phyloP scores from a whole-genome alignment of 2,329 filamentous ascomycete genomes.

The Diatrype stigma region DNA sequence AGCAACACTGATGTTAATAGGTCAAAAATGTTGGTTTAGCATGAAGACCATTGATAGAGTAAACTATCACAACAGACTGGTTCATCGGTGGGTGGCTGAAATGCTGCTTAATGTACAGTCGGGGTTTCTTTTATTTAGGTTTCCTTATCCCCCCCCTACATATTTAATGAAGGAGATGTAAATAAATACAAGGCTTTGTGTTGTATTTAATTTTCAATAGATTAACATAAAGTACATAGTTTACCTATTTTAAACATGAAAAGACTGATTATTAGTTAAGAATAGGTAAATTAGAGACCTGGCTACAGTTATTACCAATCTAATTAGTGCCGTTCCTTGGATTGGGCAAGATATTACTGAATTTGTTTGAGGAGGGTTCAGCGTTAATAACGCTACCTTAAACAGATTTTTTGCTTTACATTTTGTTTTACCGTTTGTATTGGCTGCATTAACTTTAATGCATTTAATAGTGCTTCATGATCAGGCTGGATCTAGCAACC shows the following conservation, averaged over 20 bases:
- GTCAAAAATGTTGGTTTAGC: slow-evolving; percentile 10
- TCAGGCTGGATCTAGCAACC: too few relatives aligned
- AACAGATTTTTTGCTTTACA: too few relatives aligned
- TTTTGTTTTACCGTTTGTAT: too few relatives aligned
- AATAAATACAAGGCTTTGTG: slow-evolving; percentile 1
- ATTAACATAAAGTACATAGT: background rate
- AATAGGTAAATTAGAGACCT: background rate
- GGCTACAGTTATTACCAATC: slow-evolving; percentile 6
- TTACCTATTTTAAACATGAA: background rate
- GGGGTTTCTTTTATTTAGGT: slow-evolving; percentile 4
- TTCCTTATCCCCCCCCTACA: too few relatives aligned
- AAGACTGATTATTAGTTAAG: background rate
- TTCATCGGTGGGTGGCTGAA: slow-evolving; percentile 3
- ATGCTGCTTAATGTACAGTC: slow-evolving; percentile 5
- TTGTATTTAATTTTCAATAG: background rate
- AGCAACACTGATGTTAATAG: background rate
- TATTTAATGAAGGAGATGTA: background rate
- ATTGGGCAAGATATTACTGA: too few relatives aligned
- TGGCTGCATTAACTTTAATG: too few relatives aligned
- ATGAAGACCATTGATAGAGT: slow-evolving; percentile 11
- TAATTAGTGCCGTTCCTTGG: slow-evolving; percentile 5
- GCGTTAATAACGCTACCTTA: too few relatives aligned
- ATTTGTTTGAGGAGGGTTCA: too few relatives aligned
- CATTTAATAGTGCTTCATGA: too few relatives aligned
- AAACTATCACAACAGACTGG: slow-evolving; percentile 4